phyloP scores from a whole-genome alignment of 1,284 basidiomycete species.

The Leccinum fallax region DNA sequence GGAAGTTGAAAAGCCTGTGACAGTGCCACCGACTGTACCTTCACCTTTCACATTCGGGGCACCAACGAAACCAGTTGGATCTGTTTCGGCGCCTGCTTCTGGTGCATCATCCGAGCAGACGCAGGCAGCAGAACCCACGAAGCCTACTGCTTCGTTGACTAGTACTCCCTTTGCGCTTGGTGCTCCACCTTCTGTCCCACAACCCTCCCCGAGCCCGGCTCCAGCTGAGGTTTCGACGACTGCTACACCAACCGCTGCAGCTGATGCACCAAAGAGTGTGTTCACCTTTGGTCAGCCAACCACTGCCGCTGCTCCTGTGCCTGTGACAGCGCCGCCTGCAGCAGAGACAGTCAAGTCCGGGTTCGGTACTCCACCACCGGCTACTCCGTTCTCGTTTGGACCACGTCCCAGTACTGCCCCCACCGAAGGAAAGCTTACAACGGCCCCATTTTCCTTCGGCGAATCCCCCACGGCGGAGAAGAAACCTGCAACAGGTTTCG shows the following conservation, averaged over 20 bases:
- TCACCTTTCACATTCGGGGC: slow-evolving; percentile 25
- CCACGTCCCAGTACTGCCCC: slow-evolving; percentile 22
- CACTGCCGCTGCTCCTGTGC: slow-evolving; percentile 7
- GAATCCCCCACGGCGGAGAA: slow-evolving; percentile 29
- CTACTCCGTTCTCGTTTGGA: slow-evolving; percentile 34
- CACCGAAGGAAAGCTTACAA: slow-evolving; percentile 26
- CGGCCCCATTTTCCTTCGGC: slow-evolving; percentile 34
- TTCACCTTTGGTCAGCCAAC: slow-evolving; percentile 30
- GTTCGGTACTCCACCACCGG: slow-evolving; percentile 27
- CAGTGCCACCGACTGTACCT: slow-evolving; percentile 1
- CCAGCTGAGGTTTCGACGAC: slow-evolving; percentile 5
- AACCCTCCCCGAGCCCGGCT: neutral
- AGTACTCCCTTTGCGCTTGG: slow-evolving; percentile 22
- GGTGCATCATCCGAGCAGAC: slow-evolving; percentile 10
- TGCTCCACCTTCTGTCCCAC: slow-evolving; percentile 6
- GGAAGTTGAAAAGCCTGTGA: slow-evolving; percentile 19
- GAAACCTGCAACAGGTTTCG: slow-evolving; percentile 28
- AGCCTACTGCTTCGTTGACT: slow-evolving; percentile 8
- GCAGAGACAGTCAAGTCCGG: slow-evolving; percentile 27
- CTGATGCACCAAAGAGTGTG: slow-evolving; percentile 28
- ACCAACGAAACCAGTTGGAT: slow-evolving; percentile 23
- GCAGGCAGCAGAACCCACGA: slow-evolving; percentile 10
- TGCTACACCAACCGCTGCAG: slow-evolving; percentile 3
- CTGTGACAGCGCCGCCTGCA: slow-evolving; percentile 5
- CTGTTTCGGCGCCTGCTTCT: slow-evolving; percentile 6